Evolutionary conservation across 306 rosid species (phyloP).

Genomic region (Ochetophila trinervis): DNA sequence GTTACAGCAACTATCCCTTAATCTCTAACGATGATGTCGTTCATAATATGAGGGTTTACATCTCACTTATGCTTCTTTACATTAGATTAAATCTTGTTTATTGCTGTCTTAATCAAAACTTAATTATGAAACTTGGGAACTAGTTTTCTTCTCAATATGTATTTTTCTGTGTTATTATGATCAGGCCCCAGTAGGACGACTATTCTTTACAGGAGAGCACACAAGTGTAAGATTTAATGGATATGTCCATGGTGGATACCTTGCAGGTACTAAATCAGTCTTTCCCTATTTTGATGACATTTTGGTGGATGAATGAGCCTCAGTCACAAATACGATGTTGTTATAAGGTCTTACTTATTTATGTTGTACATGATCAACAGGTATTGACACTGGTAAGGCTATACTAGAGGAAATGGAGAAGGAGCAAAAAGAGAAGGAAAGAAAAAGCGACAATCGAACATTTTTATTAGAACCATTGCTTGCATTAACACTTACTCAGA

Average conservation of each 20-base stretch:
- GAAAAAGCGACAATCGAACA: slow-evolving; percentile 50
- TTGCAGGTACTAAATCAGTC: slow-evolving; percentile 47
- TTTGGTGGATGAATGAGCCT: too few relatives aligned
- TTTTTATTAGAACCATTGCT: slow-evolving; percentile 66
- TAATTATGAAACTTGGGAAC: background rate
- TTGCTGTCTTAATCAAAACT: background rate
- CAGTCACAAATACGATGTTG: background rate
- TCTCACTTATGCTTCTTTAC: background rate
- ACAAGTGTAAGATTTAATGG: slow-evolving; percentile 85
- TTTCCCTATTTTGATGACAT: background rate
- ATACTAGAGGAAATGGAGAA: slow-evolving; percentile 65
- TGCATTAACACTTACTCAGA: slow-evolving; percentile 55
- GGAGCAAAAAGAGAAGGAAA: slow-evolving; percentile 62
- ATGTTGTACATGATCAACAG: slow-evolving; percentile 33
- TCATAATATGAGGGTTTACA: slow-evolving; percentile 60
- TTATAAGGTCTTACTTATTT: slow-evolving; percentile 1
- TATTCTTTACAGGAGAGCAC: slow-evolving; percentile 89
- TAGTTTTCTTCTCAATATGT: background rate
- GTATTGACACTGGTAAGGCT: slow-evolving; percentile 74
- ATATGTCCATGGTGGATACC: slow-evolving; percentile 91
- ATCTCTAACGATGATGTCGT: slow-evolving; percentile 50
- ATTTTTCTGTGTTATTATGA: background rate
- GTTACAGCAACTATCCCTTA: slow-evolving; percentile 93
- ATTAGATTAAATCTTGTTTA: background rate
- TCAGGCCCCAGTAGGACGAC: slow-evolving; percentile 79